Conservation (phyloP, 2,329 filamentous ascomycete genomes). For the Aureobasidium vineae region DNA sequence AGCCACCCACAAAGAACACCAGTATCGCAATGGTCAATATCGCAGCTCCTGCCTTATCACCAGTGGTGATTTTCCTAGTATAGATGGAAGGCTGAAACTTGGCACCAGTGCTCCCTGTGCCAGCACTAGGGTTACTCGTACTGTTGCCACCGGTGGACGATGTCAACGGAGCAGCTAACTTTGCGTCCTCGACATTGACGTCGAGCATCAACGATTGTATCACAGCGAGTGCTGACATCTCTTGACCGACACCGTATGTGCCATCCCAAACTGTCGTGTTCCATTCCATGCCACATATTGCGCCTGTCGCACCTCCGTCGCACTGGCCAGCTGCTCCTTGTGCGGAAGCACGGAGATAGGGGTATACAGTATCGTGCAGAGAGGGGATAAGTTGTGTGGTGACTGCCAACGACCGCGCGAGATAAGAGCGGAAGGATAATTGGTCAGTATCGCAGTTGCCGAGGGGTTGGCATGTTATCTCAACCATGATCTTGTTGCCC, state of each 20-base stretch:
- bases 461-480: slow-evolving; percentile 63
- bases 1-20: neutral
- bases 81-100: neutral
- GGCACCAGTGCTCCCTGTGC: neutral
- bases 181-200: neutral
- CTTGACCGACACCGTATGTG: slow-evolving; percentile 51
- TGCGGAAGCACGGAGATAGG: slow-evolving; percentile 53
- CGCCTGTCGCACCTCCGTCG: slow-evolving; percentile 43
- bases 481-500: slow-evolving; percentile 59
- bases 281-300: slow-evolving; percentile 45
- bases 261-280: slow-evolving; percentile 44
- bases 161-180: slow-evolving; percentile 3
- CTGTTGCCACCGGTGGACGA: slow-evolving; percentile 27
- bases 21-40: slow-evolving; percentile 62
- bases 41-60: slow-evolving; percentile 65
- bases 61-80: slow-evolving; percentile 48
- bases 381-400: slow-evolving; percentile 44
- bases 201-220: slow-evolving; percentile 35
- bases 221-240: slow-evolving; percentile 55
- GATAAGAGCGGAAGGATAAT: slow-evolving; percentile 68
- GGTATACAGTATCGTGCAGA: slow-evolving; percentile 44
- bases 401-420: slow-evolving; percentile 53
- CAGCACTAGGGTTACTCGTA: slow-evolving; percentile 25
- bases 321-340: slow-evolving; percentile 55
- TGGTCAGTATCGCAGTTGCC: slow-evolving; percentile 68